These are phyloP conservation scores for Phlebopus sp. DNA, from an alignment of 1,284 basidiomycete genomes.

Conservation along the genomic window DNA sequence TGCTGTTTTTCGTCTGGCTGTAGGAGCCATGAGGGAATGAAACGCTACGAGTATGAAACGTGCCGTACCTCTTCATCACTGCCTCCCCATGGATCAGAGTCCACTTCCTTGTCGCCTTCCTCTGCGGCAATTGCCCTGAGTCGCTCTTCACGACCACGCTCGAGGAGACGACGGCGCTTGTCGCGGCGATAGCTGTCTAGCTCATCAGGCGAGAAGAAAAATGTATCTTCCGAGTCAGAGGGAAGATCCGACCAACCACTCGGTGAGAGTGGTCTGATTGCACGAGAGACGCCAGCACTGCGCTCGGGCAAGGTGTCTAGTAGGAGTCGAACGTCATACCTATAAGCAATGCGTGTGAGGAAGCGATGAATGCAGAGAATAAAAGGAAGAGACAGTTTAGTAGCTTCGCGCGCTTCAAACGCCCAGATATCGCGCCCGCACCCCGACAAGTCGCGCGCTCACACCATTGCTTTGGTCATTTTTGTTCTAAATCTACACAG, in stretches of 20 bases:
- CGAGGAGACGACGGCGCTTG: constrained; percentile 63
- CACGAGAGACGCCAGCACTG: background rate
- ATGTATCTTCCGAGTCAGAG: constrained; percentile 79
- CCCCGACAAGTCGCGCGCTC: constrained; percentile 3
- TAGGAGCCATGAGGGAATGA: background rate
- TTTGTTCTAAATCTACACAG: constrained; percentile 8
- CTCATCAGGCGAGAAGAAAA: constrained; percentile 69
- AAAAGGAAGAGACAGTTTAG: constrained; percentile 12
- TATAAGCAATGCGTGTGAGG: constrained; percentile 33
- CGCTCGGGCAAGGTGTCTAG: constrained; percentile 47
- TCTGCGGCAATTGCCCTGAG: constrained; percentile 53
- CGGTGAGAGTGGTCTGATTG: constrained; percentile 41
- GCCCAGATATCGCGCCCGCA: constrained; percentile 1
- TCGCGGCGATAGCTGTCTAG: constrained; percentile 61
- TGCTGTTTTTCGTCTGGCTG: constrained; percentile 68
- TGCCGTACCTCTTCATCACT: constrained; percentile 68
- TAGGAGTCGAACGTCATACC: constrained; percentile 78
- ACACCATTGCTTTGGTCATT: constrained; percentile 6
- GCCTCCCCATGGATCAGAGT: constrained; percentile 58
- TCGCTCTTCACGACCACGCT: constrained; percentile 59
- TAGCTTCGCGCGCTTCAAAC: constrained; percentile 5
- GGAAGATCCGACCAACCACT: constrained; percentile 78
- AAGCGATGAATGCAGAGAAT: constrained; percentile 9
- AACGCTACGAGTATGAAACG: background rate
- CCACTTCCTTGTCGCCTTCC: constrained; percentile 37